Percentiles rank a stretch among this genome's conserved stretches.
These are phyloP conservation scores for Scheffersomyces lignosus DNA, from an alignment of 805 yeast genomes.

Conservation along the genomic window DNA sequence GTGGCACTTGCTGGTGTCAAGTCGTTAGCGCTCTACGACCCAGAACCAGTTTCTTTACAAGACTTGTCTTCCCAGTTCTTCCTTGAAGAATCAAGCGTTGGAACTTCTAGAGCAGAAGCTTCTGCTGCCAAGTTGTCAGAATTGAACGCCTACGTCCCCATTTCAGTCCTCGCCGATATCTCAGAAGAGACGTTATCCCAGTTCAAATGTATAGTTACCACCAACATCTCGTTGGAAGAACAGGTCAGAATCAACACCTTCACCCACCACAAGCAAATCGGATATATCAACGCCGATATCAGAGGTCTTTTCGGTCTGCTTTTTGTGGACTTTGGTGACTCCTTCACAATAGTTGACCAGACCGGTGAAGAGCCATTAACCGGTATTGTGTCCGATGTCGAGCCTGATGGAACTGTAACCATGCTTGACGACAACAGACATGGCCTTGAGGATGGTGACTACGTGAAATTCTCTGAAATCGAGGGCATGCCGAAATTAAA, in stretches of 20 bases:
- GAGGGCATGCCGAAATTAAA: slow-evolving; percentile 76
- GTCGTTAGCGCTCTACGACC: slow-evolving; percentile 83
- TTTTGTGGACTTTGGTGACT: slow-evolving; percentile 87
- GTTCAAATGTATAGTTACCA: slow-evolving; percentile 84
- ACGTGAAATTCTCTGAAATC: slow-evolving; percentile 82
- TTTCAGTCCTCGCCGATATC: slow-evolving; percentile 60
- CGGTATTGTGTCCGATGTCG: slow-evolving; percentile 90
- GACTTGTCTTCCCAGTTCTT: slow-evolving; percentile 93
- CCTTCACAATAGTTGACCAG: slow-evolving; percentile 76
- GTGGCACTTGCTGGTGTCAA: slow-evolving; percentile 97
- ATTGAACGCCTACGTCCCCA: slow-evolving; percentile 88
- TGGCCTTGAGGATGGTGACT: slow-evolving; percentile 89
- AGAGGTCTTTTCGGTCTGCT: slow-evolving; percentile 87
- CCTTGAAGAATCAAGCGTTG: slow-evolving; percentile 57
- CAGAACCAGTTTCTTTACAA: slow-evolving; percentile 58
- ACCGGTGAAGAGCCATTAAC: slow-evolving; percentile 90
- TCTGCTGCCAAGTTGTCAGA: slow-evolving; percentile 72
- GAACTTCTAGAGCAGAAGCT: slow-evolving; percentile 72
- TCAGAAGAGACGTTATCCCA: slow-evolving; percentile 51
- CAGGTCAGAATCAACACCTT: slow-evolving; percentile 73
- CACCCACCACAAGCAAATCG: slow-evolving; percentile 72
- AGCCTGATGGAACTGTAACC: slow-evolving; percentile 85
- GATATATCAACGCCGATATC: slow-evolving; percentile 77
- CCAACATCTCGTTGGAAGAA: slow-evolving; percentile 68
- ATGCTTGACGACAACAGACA: slow-evolving; percentile 91